These are phyloP conservation scores for Coemansia sp. DNA, from an alignment of 192 early-diverging fungal genomes.

Conservation along the genomic window DNA sequence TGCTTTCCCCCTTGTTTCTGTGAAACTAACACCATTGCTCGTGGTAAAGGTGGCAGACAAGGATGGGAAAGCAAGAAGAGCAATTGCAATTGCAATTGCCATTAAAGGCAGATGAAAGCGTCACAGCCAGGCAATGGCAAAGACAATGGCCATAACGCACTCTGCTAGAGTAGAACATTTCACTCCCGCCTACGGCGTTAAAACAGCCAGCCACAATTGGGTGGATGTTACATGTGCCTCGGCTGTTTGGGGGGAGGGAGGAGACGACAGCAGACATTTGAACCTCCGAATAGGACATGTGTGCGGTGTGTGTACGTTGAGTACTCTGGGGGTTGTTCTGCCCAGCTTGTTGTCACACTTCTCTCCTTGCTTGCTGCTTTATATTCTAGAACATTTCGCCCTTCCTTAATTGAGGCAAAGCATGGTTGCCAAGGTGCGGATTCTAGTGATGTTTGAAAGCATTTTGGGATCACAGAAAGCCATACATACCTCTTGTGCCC, in stretches of 20 bases:
- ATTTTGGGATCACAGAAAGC: not conserved
- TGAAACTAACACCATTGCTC: no score
- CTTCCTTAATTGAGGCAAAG: not conserved
- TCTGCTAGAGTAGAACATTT: not conserved
- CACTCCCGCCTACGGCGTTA: not conserved
- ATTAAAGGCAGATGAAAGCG: no score
- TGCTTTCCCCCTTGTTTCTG: no score
- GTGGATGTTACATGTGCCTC: not conserved
- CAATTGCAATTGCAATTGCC: no score
- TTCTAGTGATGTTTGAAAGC: no score
- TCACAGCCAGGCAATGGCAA: no score
- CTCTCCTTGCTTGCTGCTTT: not conserved
- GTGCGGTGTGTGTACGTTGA: not conserved
- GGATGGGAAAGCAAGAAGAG: no score
- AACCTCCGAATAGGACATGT: not conserved
- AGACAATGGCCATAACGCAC: not conserved
- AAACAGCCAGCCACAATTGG: not conserved
- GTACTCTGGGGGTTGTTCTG: not conserved
- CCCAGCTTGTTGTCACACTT: not conserved
- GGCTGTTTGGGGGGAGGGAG: not conserved
- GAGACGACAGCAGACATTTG: not conserved
- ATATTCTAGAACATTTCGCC: not conserved
- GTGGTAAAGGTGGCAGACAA: not conserved
- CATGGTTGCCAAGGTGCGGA: not conserved
- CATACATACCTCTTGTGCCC: slow-evolving; percentile 35